phyloP scores from a whole-genome alignment of 2,329 filamentous ascomycete genomes.

The Apiospora arundinis region DNA sequence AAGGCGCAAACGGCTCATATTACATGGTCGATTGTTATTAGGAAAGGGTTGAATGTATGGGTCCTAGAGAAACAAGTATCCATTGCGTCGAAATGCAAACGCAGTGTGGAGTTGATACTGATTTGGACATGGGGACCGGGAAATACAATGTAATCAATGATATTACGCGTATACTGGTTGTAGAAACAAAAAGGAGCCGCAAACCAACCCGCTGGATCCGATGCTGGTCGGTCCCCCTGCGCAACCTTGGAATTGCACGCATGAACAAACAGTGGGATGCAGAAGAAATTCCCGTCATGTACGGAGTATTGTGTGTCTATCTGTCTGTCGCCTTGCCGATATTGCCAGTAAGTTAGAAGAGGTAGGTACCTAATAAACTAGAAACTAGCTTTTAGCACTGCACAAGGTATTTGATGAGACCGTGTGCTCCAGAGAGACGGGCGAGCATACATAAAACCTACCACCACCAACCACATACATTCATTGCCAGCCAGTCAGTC shows the following conservation, averaged over 20 bases:
- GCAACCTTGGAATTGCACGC: not conserved
- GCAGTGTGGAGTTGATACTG: constrained; percentile 9
- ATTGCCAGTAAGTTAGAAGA: too few relatives aligned
- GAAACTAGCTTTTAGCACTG: too few relatives aligned
- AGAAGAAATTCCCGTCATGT: not conserved
- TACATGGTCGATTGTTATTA: constrained; percentile 10
- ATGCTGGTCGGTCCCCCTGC: not conserved
- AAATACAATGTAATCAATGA: constrained; percentile 8
- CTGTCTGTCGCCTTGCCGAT: not conserved
- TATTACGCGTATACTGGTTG: constrained; percentile 7
- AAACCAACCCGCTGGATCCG: constrained; percentile 11
- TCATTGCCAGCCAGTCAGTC: too few relatives aligned
- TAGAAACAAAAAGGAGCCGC: constrained; percentile 17
- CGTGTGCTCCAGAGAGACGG: not conserved
- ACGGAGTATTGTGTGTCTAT: not conserved
- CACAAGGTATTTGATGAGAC: too few relatives aligned
- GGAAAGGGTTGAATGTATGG: constrained; percentile 14
- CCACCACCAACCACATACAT: not conserved
- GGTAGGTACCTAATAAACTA: too few relatives aligned
- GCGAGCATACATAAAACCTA: not conserved
- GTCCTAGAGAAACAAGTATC: constrained; percentile 11
- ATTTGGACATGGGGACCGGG: constrained; percentile 14
- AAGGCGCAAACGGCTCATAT: not conserved
- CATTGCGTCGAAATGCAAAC: not conserved
- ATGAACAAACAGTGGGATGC: not conserved